Conservation (phyloP, 441 rosid species). For the Hura crepitans region DNA sequence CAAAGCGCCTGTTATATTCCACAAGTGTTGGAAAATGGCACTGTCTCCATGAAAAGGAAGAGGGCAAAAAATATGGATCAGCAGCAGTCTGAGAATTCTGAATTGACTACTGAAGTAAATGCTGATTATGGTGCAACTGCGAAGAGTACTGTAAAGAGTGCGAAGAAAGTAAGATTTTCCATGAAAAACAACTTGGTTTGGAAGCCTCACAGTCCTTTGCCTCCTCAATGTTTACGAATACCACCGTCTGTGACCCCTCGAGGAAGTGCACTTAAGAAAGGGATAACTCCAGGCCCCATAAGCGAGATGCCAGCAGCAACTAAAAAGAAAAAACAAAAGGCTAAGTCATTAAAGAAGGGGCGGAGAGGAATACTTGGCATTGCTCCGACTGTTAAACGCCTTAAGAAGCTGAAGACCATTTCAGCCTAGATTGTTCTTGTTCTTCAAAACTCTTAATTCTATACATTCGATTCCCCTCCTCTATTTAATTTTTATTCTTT, state of each 20-base stretch:
- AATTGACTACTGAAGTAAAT: slow-evolving; percentile 28
- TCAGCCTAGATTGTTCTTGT: slow-evolving; percentile 16
- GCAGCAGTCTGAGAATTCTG: slow-evolving; percentile 29
- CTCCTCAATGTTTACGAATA: slow-evolving; percentile 80
- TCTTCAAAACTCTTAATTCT: not conserved
- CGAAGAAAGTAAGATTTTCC: slow-evolving; percentile 78
- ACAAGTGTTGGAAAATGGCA: slow-evolving; percentile 4
- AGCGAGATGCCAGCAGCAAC: slow-evolving; percentile 47
- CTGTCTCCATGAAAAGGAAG: slow-evolving; percentile 66
- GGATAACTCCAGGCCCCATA: slow-evolving; percentile 82
- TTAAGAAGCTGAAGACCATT: slow-evolving; percentile 47
- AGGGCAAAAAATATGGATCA: slow-evolving; percentile 40
- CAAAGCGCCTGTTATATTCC: slow-evolving; percentile 45
- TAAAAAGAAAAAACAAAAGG: slow-evolving; percentile 54
- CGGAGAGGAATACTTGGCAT: slow-evolving; percentile 48
- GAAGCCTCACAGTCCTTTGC: slow-evolving; percentile 91
- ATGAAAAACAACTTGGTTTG: slow-evolving; percentile 86
- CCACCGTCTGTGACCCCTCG: slow-evolving; percentile 94
- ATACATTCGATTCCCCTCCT: not conserved
- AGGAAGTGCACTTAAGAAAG: slow-evolving; percentile 96
- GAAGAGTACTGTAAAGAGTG: slow-evolving; percentile 55
- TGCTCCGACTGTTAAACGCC: slow-evolving; percentile 38
- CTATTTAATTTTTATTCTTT: no score
- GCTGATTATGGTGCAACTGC: slow-evolving; percentile 34
- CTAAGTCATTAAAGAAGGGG: slow-evolving; percentile 42